Percentiles rank a stretch among this genome's conserved stretches.
phyloP scores from a whole-genome alignment of 129 eudicot genomes.

The Rutidosis leptorrhynchoides region DNA sequence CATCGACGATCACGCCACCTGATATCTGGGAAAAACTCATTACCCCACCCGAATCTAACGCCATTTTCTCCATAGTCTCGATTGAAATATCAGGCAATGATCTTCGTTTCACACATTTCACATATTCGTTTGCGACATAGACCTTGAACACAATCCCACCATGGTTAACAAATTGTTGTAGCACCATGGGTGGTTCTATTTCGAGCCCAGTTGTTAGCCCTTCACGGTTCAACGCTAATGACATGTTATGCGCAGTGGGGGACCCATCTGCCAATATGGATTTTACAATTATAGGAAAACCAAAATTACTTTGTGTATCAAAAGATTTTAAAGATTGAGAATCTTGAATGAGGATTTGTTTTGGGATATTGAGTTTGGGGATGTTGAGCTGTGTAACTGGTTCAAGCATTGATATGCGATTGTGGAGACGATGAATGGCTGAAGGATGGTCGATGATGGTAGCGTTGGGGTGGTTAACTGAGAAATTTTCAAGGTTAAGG shows the following conservation, averaged over 20 bases:
- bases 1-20: constrained; percentile 30
- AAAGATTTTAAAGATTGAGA: background rate
- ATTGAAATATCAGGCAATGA: constrained; percentile 64
- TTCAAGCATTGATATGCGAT: constrained; percentile 67
- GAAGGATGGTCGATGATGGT: constrained; percentile 47
- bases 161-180: constrained; percentile 84
- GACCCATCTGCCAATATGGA: constrained; percentile 57
- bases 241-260: constrained; percentile 58
- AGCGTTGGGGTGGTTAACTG: constrained; percentile 37
- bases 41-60: constrained; percentile 30
- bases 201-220: constrained; percentile 40
- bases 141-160: constrained; percentile 78
- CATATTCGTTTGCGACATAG: constrained; percentile 54
- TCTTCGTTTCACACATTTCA: constrained; percentile 59
- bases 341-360: constrained; percentile 21
- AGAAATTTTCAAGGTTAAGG: constrained; percentile 27
- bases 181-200: constrained; percentile 47
- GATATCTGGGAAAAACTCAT: constrained; percentile 44
- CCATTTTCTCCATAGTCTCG: constrained; percentile 24
- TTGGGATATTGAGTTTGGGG: constrained; percentile 24
- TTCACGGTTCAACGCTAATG: constrained; percentile 39
- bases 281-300: constrained; percentile 65
- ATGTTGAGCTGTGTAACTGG: constrained; percentile 36
- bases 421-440: constrained; percentile 53
- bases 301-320: background rate